phyloP scores from a whole-genome alignment of 352 stramenopile species.

The Phytophthora lateralis region DNA sequence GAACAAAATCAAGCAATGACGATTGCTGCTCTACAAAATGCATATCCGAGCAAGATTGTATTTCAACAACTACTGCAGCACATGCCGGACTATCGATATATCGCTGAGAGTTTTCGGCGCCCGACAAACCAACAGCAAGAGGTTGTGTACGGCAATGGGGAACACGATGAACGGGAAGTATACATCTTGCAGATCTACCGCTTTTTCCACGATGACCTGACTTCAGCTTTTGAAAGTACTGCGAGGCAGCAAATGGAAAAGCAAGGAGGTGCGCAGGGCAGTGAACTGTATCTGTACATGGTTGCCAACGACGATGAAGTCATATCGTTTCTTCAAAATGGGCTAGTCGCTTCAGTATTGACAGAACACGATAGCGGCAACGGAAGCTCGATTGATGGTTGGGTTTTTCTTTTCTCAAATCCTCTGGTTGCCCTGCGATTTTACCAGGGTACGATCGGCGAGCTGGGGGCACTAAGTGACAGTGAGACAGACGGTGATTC shows the following conservation, averaged over 20 bases:
- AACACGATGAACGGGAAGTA: slow-evolving; percentile 11
- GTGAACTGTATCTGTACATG: slow-evolving; percentile 50
- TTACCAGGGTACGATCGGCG: slow-evolving; percentile 31
- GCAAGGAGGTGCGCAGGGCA: slow-evolving; percentile 24
- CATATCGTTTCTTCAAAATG: slow-evolving; percentile 42
- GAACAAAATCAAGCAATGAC: slow-evolving; percentile 46
- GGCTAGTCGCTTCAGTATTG: slow-evolving; percentile 20
- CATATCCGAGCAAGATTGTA: slow-evolving; percentile 36
- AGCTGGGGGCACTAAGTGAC: slow-evolving; percentile 33
- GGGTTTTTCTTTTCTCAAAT: slow-evolving; percentile 52
- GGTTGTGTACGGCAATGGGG: neutral
- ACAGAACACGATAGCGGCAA: neutral
- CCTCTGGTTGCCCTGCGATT: slow-evolving; percentile 39
- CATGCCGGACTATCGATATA: slow-evolving; percentile 52
- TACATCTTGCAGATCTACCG: slow-evolving; percentile 55
- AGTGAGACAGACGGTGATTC: slow-evolving; percentile 17
- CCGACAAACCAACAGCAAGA: slow-evolving; percentile 7
- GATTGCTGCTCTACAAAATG: slow-evolving; percentile 44
- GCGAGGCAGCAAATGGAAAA: slow-evolving; percentile 4
- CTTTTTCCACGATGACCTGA: slow-evolving; percentile 47
- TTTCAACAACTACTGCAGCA: slow-evolving; percentile 57
- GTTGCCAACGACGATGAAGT: slow-evolving; percentile 40
- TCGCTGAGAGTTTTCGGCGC: slow-evolving; percentile 42
- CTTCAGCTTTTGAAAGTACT: slow-evolving; percentile 31
- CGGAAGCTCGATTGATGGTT: slow-evolving; percentile 9